These are phyloP conservation scores for Pestalotiopsis sp. DNA, from an alignment of 2,329 filamentous ascomycete species.

Conservation along the genomic window DNA sequence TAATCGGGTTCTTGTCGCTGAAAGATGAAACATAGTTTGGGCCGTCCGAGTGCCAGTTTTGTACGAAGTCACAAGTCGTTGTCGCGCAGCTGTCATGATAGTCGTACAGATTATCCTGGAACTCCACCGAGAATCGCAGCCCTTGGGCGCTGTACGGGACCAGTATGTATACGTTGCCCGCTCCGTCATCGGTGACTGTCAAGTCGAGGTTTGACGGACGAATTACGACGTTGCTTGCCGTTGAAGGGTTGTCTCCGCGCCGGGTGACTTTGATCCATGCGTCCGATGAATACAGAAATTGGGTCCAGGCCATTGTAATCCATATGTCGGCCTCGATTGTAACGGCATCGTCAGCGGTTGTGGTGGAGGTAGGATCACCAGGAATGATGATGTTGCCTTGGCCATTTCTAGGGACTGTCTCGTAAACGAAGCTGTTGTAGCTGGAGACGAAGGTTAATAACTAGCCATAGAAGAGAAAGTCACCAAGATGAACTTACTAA, in stretches of 20 bases:
- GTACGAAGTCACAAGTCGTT: constrained; percentile 8
- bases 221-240: constrained; percentile 28
- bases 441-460: neutral
- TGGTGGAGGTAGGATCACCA: constrained; percentile 15
- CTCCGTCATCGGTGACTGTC: constrained; percentile 20
- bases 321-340: constrained; percentile 33
- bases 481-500: constrained; percentile 7
- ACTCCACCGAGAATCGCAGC: constrained; percentile 34
- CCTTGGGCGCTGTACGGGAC: constrained; percentile 30
- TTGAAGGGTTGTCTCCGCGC: constrained; percentile 18
- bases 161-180: constrained; percentile 25
- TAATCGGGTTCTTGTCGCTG: constrained; percentile 21
- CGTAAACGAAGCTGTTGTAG: constrained; percentile 37
- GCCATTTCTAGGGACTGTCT: constrained; percentile 38
- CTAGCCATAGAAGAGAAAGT: neutral
- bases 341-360: constrained; percentile 29
- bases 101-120: constrained; percentile 31
- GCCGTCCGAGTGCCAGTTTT: constrained; percentile 19
- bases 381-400: constrained; percentile 32
- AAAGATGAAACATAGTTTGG: constrained; percentile 21
- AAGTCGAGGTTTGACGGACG: constrained; percentile 30
- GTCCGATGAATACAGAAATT: constrained; percentile 30
- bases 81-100: constrained; percentile 22
- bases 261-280: constrained; percentile 27
- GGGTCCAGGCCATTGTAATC: constrained; percentile 39